phyloP scores from a whole-genome alignment of 345 rosid genomes.

The Acer negundo region DNA sequence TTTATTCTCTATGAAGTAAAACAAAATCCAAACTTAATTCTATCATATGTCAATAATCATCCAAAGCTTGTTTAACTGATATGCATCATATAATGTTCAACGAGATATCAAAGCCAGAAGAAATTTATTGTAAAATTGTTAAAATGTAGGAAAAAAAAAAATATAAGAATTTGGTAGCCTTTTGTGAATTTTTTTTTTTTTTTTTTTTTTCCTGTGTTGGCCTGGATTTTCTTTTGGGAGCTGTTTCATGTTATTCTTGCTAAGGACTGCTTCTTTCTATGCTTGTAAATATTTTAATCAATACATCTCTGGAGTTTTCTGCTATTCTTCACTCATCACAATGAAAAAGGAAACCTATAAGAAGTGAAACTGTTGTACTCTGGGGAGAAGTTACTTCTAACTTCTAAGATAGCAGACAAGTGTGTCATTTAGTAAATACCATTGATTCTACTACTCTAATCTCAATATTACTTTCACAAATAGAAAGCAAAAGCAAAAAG shows the following conservation, averaged over 20 bases:
- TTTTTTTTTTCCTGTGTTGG: neutral
- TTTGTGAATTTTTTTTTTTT: neutral
- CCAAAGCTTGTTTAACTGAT: neutral
- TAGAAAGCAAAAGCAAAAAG: neutral
- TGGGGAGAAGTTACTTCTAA: neutral
- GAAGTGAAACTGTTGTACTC: neutral
- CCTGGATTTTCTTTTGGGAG: neutral
- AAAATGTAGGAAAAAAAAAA: neutral
- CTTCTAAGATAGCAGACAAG: neutral
- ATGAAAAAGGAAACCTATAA: neutral
- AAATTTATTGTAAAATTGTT: neutral
- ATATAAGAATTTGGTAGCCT: neutral
- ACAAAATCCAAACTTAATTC: neutral
- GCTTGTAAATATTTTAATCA: neutral
- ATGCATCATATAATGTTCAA: neutral
- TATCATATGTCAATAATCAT: neutral
- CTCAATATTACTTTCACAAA: neutral
- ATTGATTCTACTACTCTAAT: neutral
- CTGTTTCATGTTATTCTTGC: neutral
- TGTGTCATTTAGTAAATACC: neutral
- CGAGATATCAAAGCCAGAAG: neutral
- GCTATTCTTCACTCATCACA: neutral
- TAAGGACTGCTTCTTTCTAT: neutral
- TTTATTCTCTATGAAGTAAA: neutral
- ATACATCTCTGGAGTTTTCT: neutral